Base-by-base conservation (phyloP, 768 basidiomycete genomes). In the Macrolepiota albuminosa region DNA sequence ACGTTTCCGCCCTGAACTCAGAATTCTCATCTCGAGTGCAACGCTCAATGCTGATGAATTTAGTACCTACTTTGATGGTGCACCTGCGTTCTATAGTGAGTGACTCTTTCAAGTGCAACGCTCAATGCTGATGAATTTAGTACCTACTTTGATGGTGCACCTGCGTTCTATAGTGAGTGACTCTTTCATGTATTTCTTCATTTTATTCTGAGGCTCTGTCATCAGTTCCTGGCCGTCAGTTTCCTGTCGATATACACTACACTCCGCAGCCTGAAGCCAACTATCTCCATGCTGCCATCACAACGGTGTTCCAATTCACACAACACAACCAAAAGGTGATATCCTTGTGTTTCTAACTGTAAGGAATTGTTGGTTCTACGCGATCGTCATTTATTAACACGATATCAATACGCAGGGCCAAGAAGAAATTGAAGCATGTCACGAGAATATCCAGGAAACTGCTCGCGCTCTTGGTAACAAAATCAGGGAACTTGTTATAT, bases 181-280 rank as follows among this genome's bases (percentile, higher is more conserved):
- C 26, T 21, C 24, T 54, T 62, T 52, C 53, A 21, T 21, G 29
- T 43, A 21, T 43, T 39, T 40, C 40, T 42, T 13, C 10, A 11
- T 45, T 9, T 50, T 18, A 50, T 57, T 58, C 18, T 31, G 50
- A 36, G 40, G 67, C 4, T 70, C 57, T 63, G 10, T 42, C 10
- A 51, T 61, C 46, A 96, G 95, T 99, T 46, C 97, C 97, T 63
- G 97, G 97, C 65, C 91, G 97, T 62, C 88, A 92, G 68, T 99
- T 93, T 72, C 94, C 97, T 14, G 97, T 99, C 61, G 97, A 98
- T 69, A 94, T 98, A 58, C 95, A 96, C 71, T 99, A 98, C 73
- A 99, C 97, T 10, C 95, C 96, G 24, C 97, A 98, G 72, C 97
- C 97, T 8, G 97, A 99, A 78, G 97, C 97, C 47, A 98, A 98